Base-by-base conservation (phyloP, 2,329 filamentous ascomycete genomes). In the Pleoardoris graminearum region DNA sequence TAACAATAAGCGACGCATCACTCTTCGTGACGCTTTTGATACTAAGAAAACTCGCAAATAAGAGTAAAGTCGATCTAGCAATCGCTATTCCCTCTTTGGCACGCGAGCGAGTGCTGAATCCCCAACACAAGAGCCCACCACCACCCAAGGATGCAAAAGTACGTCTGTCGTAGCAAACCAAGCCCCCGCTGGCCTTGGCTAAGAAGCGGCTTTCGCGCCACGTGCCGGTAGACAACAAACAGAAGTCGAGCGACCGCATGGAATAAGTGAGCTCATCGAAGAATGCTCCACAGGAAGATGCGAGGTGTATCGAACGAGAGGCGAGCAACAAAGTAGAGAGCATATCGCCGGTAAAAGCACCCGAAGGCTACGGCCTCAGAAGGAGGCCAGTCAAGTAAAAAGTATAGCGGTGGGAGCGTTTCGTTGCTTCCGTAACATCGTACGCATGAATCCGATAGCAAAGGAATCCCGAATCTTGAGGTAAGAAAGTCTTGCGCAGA, bases 361-460 rank as follows among this genome's bases (percentile, higher is more conserved):
- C 61, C 60, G 51, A 65, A 56, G 59, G 62, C 54, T 42, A 36
- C 54, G 36, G 23, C 44, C 50, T 47, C 50, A 14, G 12, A 12
- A 33, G n/a, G n/a, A n/a, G n/a, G 14, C 14, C 36, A 47, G 47
- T 48, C 41, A 45, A 54, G 51, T 52, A 57, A 49, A 54, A 55
- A 47, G 48, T 57, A 63, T 56, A 65, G 48, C 50, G 50, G 38
- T 56, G 48, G 41, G 49, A 53, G 57, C 61, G 57, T 61, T 57
- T 59, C 55, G 55, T 60, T 54, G 61, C 55, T 54, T 58, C 55
- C 54, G 53, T 62, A 46, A 59, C 54, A 46, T 61, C 62, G 57
- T 65, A 58, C 54, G 55, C n/a, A 36, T 62, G 14, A 50, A 59
- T 49, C 57, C 57, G 50, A 44, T 12, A 44, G 27, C 19, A 44